Evolutionary conservation across 169 alveolate genomes (phyloP), one percentile per base, ranked within the genome.

Genomic region (Plasmodium yoelii): DNA sequence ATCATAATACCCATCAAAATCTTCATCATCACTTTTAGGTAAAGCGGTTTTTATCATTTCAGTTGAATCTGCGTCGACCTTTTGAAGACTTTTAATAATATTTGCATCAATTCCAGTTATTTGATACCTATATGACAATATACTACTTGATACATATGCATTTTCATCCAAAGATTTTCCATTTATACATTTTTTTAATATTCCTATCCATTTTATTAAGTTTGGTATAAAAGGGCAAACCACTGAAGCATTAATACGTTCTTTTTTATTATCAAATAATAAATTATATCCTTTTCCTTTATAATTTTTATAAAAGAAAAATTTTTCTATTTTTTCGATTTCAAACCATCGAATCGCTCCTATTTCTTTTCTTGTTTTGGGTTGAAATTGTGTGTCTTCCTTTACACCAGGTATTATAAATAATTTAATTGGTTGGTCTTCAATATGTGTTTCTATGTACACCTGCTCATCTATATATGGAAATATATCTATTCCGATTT

Each of bases 401-500:
- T 90, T 93, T 46, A 96, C 91, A 56, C 98, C 97, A 5, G 98
- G 98, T 22, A 96, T 90, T 47, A 96, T 61, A 72, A 94, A 96
- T 24, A 96, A 87, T 88, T 96, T 96, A 22, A 96, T 55, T 12
- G 92, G 93, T 72, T 94, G 95, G 34, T 96, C 98, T 42, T 92
- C 92, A 47, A 92, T 94, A 57, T 84, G 82, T 22, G 92, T 74
- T 88, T 95, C 98, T 26, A 97, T 57, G 63, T 77, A 97, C 39
- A 88, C 92, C 22, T 92, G 89, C 22, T 92, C 94, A 74, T 95
- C 88, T 49, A 97, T 91, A 61, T 89, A 86, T 18, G 92, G 75
- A 24, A 94, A 87, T 22, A 96, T 95, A 67, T 96, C 98, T 9
- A 96, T 74, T 34, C 99, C 99, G 19, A 97, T 94, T 91, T 97